These are phyloP conservation scores for Arctostaphylos glauca DNA, from an alignment of 148 eudicot species.

Conservation along the genomic window DNA sequence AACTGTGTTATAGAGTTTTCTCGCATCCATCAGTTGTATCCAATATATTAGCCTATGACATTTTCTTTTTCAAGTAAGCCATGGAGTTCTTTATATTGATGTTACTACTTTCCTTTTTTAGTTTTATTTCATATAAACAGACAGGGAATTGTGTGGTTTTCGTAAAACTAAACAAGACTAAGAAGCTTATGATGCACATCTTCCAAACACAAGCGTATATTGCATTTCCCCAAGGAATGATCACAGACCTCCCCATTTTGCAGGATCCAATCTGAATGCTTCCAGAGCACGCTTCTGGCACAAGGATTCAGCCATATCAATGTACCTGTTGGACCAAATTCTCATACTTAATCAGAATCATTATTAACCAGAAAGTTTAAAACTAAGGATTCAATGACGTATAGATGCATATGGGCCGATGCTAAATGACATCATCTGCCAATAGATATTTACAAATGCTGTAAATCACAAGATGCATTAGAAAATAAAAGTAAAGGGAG, in stretches of 20 bases:
- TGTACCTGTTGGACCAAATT: slow-evolving; percentile 46
- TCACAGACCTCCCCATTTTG: slow-evolving; percentile 91
- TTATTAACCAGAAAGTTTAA: background rate
- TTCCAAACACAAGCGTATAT: background rate
- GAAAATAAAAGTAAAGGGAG: background rate
- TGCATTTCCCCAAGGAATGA: background rate
- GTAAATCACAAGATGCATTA: background rate
- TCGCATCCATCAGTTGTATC: background rate
- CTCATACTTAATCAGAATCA: background rate
- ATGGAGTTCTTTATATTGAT: background rate
- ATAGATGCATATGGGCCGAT: background rate
- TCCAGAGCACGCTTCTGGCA: slow-evolving; percentile 98
- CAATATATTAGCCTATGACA: background rate
- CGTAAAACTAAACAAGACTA: background rate
- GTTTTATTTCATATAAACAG: background rate
- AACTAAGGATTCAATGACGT: background rate
- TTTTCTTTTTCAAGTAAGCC: background rate
- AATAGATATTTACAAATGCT: background rate
- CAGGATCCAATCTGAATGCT: slow-evolving; percentile 97
- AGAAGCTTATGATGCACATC: background rate
- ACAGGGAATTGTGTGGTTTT: background rate
- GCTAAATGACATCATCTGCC: background rate
- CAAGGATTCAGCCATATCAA: slow-evolving; percentile 95
- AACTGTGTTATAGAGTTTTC: background rate
- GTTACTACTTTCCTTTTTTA: background rate